These are phyloP conservation scores for Flaveria ramosissima DNA, from an alignment of 129 eudicot species.

Conservation along the genomic window DNA sequence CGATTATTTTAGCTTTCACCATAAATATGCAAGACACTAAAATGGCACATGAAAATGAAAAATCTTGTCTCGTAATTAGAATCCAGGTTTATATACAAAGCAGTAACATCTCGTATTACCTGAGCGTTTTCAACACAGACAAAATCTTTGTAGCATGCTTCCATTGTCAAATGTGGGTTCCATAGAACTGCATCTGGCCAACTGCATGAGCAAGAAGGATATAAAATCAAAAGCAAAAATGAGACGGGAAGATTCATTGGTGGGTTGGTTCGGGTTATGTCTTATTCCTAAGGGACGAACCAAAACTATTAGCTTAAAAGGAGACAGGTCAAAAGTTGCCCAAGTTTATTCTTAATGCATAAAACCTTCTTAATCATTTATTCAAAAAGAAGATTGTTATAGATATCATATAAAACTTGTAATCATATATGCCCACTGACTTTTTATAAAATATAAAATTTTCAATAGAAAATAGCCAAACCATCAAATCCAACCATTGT, in stretches of 20 bases:
- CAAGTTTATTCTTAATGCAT: background rate
- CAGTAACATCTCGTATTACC: slow-evolving; percentile 42
- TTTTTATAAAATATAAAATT: too few relatives aligned
- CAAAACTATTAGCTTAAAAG: background rate
- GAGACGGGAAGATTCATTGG: background rate
- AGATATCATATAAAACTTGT: too few relatives aligned
- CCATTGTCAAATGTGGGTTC: slow-evolving; percentile 95
- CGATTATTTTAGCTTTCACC: too few relatives aligned
- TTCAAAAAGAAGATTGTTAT: background rate
- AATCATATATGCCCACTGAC: background rate
- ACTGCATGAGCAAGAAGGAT: slow-evolving; percentile 42
- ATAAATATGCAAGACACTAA: too few relatives aligned
- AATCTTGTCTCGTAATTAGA: slow-evolving; percentile 1
- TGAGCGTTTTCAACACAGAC: slow-evolving; percentile 97
- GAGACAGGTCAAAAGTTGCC: background rate
- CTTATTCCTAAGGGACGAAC: background rate
- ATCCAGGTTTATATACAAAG: background rate
- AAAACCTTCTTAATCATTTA: background rate
- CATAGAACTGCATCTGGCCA: slow-evolving; percentile 96
- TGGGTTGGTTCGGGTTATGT: background rate
- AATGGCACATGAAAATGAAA: background rate
- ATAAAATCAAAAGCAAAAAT: slow-evolving; percentile 21
- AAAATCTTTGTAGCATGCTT: slow-evolving; percentile 90
- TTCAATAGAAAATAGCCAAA: too few relatives aligned
- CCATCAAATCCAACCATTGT: too few relatives aligned